phyloP scores from a whole-genome alignment of 1,284 basidiomycete species.

The Phellinidium pouzarii region DNA sequence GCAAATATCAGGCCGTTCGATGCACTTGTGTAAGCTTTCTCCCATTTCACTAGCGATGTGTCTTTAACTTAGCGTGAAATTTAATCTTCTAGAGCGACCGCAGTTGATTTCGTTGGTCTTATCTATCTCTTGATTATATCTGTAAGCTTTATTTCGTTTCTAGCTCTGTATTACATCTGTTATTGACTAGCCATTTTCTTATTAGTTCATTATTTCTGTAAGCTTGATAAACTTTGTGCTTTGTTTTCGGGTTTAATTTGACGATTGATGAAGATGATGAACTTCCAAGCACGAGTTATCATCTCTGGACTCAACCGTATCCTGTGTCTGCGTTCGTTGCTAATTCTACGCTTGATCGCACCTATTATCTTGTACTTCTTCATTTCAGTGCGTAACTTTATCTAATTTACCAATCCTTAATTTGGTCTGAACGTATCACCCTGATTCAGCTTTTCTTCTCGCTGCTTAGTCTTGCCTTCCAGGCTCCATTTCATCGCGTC shows the following conservation, averaged over 20 bases:
- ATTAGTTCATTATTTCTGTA: constrained; percentile 36
- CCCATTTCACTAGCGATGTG: not conserved
- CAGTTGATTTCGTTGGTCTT: constrained; percentile 67
- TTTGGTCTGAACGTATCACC: constrained; percentile 10
- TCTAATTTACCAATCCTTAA: not conserved
- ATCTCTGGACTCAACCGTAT: constrained; percentile 42
- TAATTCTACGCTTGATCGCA: constrained; percentile 48
- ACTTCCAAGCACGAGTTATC: constrained; percentile 28
- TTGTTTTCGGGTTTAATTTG: constrained; percentile 16
- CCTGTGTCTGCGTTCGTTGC: constrained; percentile 46
- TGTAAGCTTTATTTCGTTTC: constrained; percentile 26
- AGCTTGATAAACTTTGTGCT: constrained; percentile 29
- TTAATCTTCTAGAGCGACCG: constrained; percentile 47
- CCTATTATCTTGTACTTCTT: constrained; percentile 52
- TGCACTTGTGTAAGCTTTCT: constrained; percentile 43
- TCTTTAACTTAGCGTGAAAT: not conserved
- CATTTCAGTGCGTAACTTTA: constrained; percentile 43
- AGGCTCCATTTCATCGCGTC: constrained; percentile 48
- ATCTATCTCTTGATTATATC: constrained; percentile 68
- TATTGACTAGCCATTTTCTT: constrained; percentile 19
- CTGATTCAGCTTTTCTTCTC: constrained; percentile 43
- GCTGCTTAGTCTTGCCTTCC: constrained; percentile 61
- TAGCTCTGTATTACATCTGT: constrained; percentile 21
- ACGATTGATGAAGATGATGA: constrained; percentile 20
- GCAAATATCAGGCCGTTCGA: constrained; percentile 63